These are phyloP conservation scores for Kodamaea anthophila DNA, from an alignment of 1,139 yeast genomes.

Conservation along the genomic window DNA sequence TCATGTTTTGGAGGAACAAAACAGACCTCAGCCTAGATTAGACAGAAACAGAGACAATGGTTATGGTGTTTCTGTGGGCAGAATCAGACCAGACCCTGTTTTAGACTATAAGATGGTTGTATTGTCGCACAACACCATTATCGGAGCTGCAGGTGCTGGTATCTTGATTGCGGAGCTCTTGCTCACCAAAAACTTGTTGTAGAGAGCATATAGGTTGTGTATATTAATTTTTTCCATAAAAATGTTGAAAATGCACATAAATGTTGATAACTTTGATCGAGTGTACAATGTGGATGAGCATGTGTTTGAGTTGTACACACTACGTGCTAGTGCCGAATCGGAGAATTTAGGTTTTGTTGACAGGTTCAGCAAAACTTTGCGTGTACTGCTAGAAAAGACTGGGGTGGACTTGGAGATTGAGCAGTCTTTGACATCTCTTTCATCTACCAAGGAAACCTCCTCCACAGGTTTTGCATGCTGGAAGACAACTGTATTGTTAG, in stretches of 20 bases:
- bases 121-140: slow-evolving; percentile 90
- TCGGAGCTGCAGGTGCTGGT: slow-evolving; percentile 99
- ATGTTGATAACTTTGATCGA: slow-evolving; percentile 1
- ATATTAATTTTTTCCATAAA: not conserved
- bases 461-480: slow-evolving; percentile 71
- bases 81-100: slow-evolving; percentile 89
- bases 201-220: not conserved
- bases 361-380: slow-evolving; percentile 24
- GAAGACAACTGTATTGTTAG: slow-evolving; percentile 47
- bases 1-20: slow-evolving; percentile 82
- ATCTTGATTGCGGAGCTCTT: slow-evolving; percentile 89
- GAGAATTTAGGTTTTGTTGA: slow-evolving; percentile 47
- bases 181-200: slow-evolving; percentile 6
- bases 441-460: slow-evolving; percentile 34
- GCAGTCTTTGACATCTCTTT: slow-evolving; percentile 39
- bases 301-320: slow-evolving; percentile 42
- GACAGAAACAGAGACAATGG: slow-evolving; percentile 96
- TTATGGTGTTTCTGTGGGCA: slow-evolving; percentile 91
- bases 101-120: slow-evolving; percentile 95
- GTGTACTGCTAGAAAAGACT: slow-evolving; percentile 26
- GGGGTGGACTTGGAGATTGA: slow-evolving; percentile 27
- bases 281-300: slow-evolving; percentile 34
- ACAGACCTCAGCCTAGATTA: slow-evolving; percentile 97
- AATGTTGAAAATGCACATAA: not conserved
- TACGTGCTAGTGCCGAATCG: slow-evolving; percentile 23